Percentiles rank a stretch among this genome's conserved stretches.
These are phyloP conservation scores for Jatropha multifida DNA, from an alignment of 441 rosid genomes.

Conservation along the genomic window DNA sequence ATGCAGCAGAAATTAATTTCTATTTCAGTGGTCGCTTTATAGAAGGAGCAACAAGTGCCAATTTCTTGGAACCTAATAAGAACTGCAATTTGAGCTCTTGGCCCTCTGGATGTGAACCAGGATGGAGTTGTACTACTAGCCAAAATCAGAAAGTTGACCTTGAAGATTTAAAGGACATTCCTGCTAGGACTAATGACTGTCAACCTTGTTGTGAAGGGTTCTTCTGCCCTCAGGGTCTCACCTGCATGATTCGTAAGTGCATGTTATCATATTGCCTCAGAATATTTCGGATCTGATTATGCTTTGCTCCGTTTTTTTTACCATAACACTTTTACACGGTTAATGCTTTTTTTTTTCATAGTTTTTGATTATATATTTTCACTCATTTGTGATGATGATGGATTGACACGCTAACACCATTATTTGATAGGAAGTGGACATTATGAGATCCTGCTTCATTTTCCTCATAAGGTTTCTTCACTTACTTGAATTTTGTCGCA, in stretches of 20 bases:
- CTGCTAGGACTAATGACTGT: conserved; percentile 61
- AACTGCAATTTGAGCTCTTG: conserved; percentile 83
- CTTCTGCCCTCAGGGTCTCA: conserved; percentile 91
- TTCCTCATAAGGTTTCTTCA: neutral
- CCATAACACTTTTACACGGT: neutral
- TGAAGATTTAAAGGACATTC: conserved; percentile 45
- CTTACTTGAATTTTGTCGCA: neutral
- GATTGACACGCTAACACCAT: neutral
- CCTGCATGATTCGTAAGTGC: conserved; percentile 96
- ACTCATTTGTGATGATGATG: neutral
- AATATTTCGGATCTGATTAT: neutral
- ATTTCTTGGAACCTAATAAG: conserved; percentile 50
- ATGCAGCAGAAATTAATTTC: conserved; percentile 79
- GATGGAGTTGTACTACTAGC: conserved; percentile 77
- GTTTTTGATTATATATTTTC: neutral
- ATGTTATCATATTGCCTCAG: neutral
- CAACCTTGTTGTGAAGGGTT: conserved; percentile 87
- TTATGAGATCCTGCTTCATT: neutral
- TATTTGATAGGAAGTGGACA: neutral
- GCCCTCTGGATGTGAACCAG: conserved; percentile 95
- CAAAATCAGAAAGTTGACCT: conserved; percentile 44
- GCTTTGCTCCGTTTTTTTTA: neutral
- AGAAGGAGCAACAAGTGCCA: conserved; percentile 23
- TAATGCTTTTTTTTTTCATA: neutral
- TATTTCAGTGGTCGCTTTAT: conserved; percentile 54